phyloP scores from a whole-genome alignment of 225 moss, liverwort and hornwort genomes.

The Pleurozium schreberi region DNA sequence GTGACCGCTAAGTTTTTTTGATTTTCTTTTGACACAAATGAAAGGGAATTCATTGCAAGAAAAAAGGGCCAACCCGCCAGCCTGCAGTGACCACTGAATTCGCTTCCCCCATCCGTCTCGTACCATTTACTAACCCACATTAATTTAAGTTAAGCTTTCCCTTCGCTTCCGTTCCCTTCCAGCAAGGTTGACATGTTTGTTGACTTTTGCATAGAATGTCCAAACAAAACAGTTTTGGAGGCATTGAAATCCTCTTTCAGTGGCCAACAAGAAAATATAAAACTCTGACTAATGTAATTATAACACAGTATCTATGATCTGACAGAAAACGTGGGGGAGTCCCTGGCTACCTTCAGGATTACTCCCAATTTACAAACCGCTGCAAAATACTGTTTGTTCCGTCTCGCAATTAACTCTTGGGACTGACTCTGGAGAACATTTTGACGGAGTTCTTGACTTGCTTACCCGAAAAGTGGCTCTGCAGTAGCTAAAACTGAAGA shows the following conservation, averaged over 20 bases:
- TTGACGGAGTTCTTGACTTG: background rate
- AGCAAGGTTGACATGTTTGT: background rate
- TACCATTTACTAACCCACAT: background rate
- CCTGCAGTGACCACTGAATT: too few species aligned
- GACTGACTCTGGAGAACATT: background rate
- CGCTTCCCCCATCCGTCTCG: background rate
- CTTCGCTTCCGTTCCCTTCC: too few species aligned
- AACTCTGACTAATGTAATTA: background rate
- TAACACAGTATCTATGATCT: background rate
- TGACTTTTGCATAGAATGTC: background rate
- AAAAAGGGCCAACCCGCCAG: too few species aligned
- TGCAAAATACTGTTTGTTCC: background rate
- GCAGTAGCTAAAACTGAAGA: too few species aligned
- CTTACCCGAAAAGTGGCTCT: background rate
- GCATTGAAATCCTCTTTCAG: background rate
- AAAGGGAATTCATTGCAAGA: too few species aligned
- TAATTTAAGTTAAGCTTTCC: background rate
- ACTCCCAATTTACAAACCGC: background rate
- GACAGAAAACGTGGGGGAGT: background rate
- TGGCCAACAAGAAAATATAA: background rate
- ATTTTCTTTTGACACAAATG: too few species aligned
- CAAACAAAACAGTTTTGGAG: fast-evolving
- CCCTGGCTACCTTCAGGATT: too few species aligned
- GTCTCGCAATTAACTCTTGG: background rate
- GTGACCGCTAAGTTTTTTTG: too few species aligned